Base-by-base conservation (phyloP, 2,329 filamentous ascomycete genomes). In the Ilyonectria robusta region DNA sequence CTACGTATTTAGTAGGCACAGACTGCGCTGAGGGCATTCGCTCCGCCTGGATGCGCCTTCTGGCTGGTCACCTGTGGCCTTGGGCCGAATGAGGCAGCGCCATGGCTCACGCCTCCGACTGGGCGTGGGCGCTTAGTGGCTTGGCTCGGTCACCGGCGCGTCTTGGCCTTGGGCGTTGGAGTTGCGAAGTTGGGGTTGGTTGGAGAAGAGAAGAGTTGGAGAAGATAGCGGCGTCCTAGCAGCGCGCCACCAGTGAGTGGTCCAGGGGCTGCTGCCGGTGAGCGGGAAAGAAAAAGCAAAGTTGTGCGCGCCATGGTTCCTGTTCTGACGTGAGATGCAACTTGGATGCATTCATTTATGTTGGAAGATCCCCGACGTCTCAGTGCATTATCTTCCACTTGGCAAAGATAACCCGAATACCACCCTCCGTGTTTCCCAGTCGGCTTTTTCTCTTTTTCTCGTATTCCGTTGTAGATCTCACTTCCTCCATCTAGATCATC, bases 261-360 rank as follows among this genome's bases (percentile, higher is more conserved):
- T n/a, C n/a, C 13, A 8, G 13, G 9, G 7, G 29, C 35, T 44
- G 54, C 8, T 57, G 40, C 37, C 31, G n/a, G 37, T 19, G 9
- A 35, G 50, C 50, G 50, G 50, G 31, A 33, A 31, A 42, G 31
- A 33, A 31, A 42, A 42, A n/a, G 40, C 48, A 51, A 29, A 10
- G 17, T 33, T 51, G 23, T 8, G n/a, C 23, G 23, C 13, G 19
- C 10, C 2, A 31, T 33, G n/a, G 29, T 17, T 35, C 31, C 50
- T 11, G 26, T 11, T 63, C 33, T 63, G 35, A 63, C 61, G 61
- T 63, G 62, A 64, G 55, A 47, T 37, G 13, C 42, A 47, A 9
- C 37, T 59, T 59, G 19, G 19, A 47, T 35, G 26, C n/a, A n/a
- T 33, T 15, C 13, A 2, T 37, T 23, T 46, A 19, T 4, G 0